These are phyloP conservation scores for Fusarium oligoseptatum DNA, from an alignment of 2,329 filamentous ascomycete species.

Conservation along the genomic window DNA sequence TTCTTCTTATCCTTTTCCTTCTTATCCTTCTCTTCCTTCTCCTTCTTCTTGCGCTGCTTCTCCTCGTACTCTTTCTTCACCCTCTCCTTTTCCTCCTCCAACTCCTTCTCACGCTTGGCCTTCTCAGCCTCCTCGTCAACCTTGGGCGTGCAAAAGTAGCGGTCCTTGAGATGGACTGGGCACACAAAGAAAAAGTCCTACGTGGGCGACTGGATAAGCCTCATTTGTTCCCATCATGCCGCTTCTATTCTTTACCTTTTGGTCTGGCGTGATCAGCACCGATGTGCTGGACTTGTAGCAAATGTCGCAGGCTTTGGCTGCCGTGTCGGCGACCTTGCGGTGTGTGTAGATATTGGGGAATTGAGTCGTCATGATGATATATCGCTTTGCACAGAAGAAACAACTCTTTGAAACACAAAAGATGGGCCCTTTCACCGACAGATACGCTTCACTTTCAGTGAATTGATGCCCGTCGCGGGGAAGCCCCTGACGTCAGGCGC, in stretches of 20 bases:
- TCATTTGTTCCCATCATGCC: constrained; percentile 6
- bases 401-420: neutral
- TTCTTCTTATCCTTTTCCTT: constrained; percentile 61
- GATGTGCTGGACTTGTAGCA: constrained; percentile 91
- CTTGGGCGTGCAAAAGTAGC: constrained; percentile 82
- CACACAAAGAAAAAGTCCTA: constrained; percentile 94
- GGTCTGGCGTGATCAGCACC: constrained; percentile 89
- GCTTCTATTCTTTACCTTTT: constrained; percentile 72
- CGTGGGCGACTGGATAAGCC: constrained; percentile 22
- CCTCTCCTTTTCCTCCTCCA: constrained; percentile 73
- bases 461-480: constrained; percentile 31
- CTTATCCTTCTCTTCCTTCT: constrained; percentile 69
- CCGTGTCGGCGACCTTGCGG: constrained; percentile 87
- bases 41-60: constrained; percentile 75
- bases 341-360: constrained; percentile 87
- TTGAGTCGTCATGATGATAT: constrained; percentile 55
- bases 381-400: neutral
- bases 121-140: constrained; percentile 76
- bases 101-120: constrained; percentile 71
- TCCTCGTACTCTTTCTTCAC: constrained; percentile 84
- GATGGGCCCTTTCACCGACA: neutral
- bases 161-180: constrained; percentile 83
- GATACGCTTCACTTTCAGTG: neutral
- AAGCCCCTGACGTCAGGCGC: constrained; percentile 36
- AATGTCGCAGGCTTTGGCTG: constrained; percentile 87